These are phyloP conservation scores for Cyberlindnera suaveolens DNA, from an alignment of 805 yeast genomes.

Conservation along the genomic window DNA sequence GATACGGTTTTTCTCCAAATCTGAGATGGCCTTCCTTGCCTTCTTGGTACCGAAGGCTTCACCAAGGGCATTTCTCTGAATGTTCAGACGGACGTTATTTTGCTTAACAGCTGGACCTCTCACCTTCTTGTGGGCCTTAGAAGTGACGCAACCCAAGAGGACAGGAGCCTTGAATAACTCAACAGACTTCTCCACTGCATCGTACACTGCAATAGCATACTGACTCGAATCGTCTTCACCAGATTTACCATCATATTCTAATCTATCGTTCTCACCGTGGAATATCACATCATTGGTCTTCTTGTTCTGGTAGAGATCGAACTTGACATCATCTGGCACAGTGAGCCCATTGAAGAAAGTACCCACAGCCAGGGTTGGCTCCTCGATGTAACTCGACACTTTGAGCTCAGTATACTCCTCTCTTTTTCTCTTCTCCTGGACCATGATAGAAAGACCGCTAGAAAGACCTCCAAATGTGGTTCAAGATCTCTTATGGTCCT, in stretches of 20 bases:
- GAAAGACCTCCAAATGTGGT: background rate
- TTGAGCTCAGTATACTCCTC: constrained; percentile 36
- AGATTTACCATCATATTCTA: constrained; percentile 64
- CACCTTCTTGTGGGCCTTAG: constrained; percentile 50
- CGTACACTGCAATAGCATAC: constrained; percentile 75
- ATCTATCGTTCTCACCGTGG: constrained; percentile 72
- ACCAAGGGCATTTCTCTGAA: constrained; percentile 81
- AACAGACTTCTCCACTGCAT: constrained; percentile 55
- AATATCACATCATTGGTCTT: constrained; percentile 37
- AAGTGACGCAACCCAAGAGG: constrained; percentile 53
- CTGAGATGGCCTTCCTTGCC: constrained; percentile 86
- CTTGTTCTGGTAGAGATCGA: constrained; percentile 50
- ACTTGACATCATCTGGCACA: constrained; percentile 50
- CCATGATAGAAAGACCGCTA: background rate
- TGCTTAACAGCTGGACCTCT: constrained; percentile 63
- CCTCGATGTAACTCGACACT: constrained; percentile 31
- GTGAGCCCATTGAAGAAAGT: constrained; percentile 76
- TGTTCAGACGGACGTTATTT: constrained; percentile 38
- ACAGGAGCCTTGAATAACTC: constrained; percentile 63
- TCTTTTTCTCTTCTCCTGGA: constrained; percentile 27
- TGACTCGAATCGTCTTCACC: constrained; percentile 31
- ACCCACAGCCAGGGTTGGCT: constrained; percentile 50
- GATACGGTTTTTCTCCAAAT: constrained; percentile 74
- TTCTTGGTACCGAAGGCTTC: constrained; percentile 96
- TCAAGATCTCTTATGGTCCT: background rate